A percentile compares a stretch with the other conserved stretches of the same genome.
phyloP scores from a whole-genome alignment of 495 filamentous ascomycete species.

The Lophiotrema nucula region DNA sequence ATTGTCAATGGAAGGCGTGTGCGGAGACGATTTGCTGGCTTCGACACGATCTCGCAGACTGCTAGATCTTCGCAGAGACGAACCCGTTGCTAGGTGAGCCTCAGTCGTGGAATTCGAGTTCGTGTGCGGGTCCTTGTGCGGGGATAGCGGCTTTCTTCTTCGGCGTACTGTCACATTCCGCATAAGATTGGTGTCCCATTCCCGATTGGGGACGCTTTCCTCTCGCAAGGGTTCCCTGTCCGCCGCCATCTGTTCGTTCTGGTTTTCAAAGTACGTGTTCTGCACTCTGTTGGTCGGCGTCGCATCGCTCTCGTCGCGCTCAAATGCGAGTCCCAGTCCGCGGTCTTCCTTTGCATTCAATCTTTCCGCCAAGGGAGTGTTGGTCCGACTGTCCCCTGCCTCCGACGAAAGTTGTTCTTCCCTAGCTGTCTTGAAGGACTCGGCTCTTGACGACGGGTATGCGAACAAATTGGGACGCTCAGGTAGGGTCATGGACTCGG shows the following conservation, averaged over 20 bases:
- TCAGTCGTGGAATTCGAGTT: conserved; percentile 2
- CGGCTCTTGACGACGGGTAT: conserved; percentile 39
- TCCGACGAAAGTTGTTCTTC: conserved; percentile 35
- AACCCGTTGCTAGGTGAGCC: conserved; percentile 29
- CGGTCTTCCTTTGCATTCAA: conserved; percentile 12
- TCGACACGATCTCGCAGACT: conserved; percentile 38
- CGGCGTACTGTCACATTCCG: conserved; percentile 59
- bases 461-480: conserved; percentile 20
- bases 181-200: conserved; percentile 56
- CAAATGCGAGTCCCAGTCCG: conserved; percentile 29
- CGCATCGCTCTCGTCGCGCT: conserved; percentile 20
- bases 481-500: conserved; percentile 24
- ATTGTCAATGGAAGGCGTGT: conserved; percentile 26
- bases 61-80: conserved; percentile 35
- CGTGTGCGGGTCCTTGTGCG: not conserved
- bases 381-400: conserved; percentile 25
- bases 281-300: conserved; percentile 21
- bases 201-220: conserved; percentile 40
- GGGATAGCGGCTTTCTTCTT: conserved; percentile 33
- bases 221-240: not conserved
- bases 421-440: conserved; percentile 42
- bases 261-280: not conserved
- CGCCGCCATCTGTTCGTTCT: not conserved
- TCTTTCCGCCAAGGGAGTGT: conserved; percentile 28
- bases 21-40: conserved; percentile 24